Conservation (phyloP, 306 rosid genomes). For the Abrus precatorius region DNA sequence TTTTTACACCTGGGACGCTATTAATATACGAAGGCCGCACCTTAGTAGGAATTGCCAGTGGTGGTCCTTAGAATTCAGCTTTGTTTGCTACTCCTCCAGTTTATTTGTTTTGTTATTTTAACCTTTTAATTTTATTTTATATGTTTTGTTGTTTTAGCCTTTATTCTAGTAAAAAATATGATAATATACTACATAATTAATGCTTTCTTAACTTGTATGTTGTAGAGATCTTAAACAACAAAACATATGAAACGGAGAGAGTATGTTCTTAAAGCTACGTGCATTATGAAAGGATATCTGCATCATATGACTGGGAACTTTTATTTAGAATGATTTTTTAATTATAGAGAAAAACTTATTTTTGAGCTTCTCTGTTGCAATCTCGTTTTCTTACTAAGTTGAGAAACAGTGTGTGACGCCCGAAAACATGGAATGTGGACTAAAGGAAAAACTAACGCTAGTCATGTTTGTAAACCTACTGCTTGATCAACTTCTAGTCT, state of each 20-base stretch:
- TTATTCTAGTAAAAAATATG: too few species aligned
- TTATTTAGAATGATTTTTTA: too few species aligned
- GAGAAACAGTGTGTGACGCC: background rate
- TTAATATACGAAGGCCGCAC: background rate
- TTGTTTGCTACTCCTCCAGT: background rate
- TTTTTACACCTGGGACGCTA: background rate
- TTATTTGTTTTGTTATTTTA: too few species aligned
- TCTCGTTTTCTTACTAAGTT: background rate
- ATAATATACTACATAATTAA: too few species aligned
- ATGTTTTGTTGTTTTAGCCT: too few species aligned
- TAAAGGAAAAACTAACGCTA: background rate
- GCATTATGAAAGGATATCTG: constrained; percentile 10
- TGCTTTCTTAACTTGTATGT: too few species aligned
- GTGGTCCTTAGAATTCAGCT: constrained; percentile 12
- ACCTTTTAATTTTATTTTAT: too few species aligned
- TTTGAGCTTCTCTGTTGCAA: background rate
- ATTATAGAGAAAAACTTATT: background rate
- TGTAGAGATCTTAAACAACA: too few species aligned
- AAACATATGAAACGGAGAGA: too few species aligned
- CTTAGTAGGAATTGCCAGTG: constrained; percentile 4
- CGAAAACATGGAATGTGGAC: background rate
- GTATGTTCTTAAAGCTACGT: background rate
- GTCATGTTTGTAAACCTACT: background rate
- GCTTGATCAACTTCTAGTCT: background rate
- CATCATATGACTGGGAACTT: background rate